Conservation (phyloP, 345 rosid genomes). For the Nephelium lappaceum region DNA sequence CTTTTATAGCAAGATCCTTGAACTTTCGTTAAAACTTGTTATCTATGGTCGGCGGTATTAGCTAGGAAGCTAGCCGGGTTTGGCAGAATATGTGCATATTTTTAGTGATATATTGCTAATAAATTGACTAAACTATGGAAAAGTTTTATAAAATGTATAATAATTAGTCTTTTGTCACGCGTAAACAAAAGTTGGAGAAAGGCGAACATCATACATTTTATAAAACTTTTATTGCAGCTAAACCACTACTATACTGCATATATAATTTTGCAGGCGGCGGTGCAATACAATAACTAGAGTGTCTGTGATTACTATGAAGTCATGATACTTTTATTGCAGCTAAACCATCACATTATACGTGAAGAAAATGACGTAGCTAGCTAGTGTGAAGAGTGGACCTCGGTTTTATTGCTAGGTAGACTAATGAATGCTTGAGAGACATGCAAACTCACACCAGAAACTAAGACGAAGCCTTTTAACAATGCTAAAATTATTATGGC, state of each 20-base stretch:
- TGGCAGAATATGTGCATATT: constrained; percentile 9
- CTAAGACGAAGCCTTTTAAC: too few relatives aligned
- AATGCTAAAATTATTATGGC: too few relatives aligned
- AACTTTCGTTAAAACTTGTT: constrained; percentile 20
- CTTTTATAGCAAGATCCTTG: constrained; percentile 28
- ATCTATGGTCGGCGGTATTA: constrained; percentile 35
- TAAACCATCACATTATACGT: not conserved
- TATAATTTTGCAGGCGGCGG: constrained; percentile 22
- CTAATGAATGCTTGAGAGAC: not conserved
- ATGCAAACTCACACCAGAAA: too few relatives aligned
- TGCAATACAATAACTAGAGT: not conserved
- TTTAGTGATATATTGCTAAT: not conserved
- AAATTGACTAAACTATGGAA: constrained; percentile 20
- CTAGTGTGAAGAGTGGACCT: not conserved
- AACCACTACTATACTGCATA: not conserved
- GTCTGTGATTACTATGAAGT: not conserved
- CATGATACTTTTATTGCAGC: too few relatives aligned
- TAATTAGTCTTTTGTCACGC: constrained; percentile 45
- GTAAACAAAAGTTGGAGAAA: constrained; percentile 36
- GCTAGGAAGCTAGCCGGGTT: constrained; percentile 31
- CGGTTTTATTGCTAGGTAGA: not conserved
- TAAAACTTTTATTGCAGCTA: too few relatives aligned
- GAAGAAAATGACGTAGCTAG: not conserved
- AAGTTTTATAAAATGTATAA: constrained; percentile 27
- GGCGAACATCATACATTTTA: constrained; percentile 38